These are phyloP conservation scores for Plasmodium inui DNA, from an alignment of 169 alveolate genomes.

Conservation along the genomic window DNA sequence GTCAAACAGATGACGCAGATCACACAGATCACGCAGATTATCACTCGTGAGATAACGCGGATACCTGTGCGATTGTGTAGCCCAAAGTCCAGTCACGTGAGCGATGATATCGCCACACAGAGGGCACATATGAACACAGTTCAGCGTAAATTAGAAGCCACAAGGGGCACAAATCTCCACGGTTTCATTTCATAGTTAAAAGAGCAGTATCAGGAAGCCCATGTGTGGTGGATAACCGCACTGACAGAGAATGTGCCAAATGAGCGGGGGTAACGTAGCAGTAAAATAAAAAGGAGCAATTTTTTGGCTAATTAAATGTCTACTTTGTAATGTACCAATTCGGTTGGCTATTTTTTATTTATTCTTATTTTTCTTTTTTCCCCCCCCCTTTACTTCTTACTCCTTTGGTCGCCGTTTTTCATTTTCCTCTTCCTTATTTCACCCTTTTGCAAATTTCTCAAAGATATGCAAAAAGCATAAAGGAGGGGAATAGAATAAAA, in stretches of 20 bases:
- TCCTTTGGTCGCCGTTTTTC: background rate
- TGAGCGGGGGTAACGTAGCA: background rate
- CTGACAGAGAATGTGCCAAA: background rate
- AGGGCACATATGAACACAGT: background rate
- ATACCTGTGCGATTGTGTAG: background rate
- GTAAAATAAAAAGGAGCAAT: background rate
- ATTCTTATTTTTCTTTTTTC: background rate
- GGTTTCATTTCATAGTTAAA: background rate
- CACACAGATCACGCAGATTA: background rate
- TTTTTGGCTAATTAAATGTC: background rate
- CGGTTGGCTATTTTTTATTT: background rate
- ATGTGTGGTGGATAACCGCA: background rate
- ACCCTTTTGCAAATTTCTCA: background rate
- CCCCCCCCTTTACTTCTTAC: background rate
- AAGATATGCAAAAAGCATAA: conserved; percentile 4
- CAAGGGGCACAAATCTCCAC: background rate
- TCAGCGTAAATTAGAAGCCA: background rate
- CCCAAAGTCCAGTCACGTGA: background rate
- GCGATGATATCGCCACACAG: background rate
- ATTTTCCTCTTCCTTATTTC: background rate
- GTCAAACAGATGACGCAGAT: background rate
- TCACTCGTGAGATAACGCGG: background rate
- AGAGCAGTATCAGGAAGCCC: background rate
- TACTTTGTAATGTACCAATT: background rate
- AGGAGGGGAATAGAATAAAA: background rate